Evolutionary conservation across 2,329 filamentous ascomycete genomes (phyloP), one percentile per base, ranked within the genome.

Genomic region (Aspergillus brunneoviolaceus): DNA sequence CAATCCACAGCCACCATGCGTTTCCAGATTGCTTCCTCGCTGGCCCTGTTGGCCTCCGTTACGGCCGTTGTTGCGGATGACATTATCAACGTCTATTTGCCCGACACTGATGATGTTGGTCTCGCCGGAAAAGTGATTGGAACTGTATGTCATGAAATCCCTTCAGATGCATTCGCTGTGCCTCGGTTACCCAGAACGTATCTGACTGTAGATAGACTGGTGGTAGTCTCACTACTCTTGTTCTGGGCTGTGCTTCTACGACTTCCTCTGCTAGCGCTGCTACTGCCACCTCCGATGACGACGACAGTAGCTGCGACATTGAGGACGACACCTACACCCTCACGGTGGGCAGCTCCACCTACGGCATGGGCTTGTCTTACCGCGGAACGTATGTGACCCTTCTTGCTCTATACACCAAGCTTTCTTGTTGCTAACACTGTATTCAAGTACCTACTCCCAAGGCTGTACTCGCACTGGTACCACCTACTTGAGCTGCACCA

Each of bases 21-120:
- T 51, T n/a, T 60, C 19, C 60, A 62, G 58, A 55, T 55, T 50
- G 31, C 60, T 61, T 55, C 65, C 59, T 60, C 68, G 58, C 33
- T 70, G 52, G 67, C 67, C 58, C 58, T 72, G 52, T 57, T 72
- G 62, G 65, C 70, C 47, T 63, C 65, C 60, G 64, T 65, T 49
- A 65, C 69, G 45, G 61, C 70, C 29, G 70, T 60, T 27, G 57
- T 56, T 23, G 64, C 64, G 50, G 59, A 59, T 55, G 62, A 66
- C 23, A 29, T 65, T 21, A 56, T 66, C 48, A 59, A 60, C 12
- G 10, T 49, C 27, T 27, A 33, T 25, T 33, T 29, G 42, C 53
- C 42, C 27, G 12, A 23, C 42, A 9, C 39, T 45, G 16, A n/a
- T 11, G n/a, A 27, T 19, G 42, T 10, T 21, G 42, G 25, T 21